These are phyloP conservation scores for Flaveria bidentis DNA, from an alignment of 129 eudicot genomes.

Conservation along the genomic window DNA sequence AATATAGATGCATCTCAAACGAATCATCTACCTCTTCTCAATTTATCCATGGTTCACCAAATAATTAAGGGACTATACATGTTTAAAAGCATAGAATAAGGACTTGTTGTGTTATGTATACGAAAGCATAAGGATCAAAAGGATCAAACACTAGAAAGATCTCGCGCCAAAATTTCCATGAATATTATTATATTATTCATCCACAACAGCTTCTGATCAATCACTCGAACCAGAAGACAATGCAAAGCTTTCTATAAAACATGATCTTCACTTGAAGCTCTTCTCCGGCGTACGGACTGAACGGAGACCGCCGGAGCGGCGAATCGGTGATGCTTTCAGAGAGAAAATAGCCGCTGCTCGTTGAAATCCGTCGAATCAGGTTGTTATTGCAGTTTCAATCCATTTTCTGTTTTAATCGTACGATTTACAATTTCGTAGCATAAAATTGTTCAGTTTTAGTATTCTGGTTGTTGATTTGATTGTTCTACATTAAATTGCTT, in stretches of 20 bases:
- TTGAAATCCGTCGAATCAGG: conserved; percentile 14
- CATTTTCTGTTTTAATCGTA: conserved; percentile 5
- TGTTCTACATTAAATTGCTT: neutral
- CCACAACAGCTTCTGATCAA: neutral
- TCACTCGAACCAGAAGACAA: conserved; percentile 1
- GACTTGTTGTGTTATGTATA: neutral
- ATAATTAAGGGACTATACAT: neutral
- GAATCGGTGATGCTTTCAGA: neutral
- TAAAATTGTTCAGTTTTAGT: neutral
- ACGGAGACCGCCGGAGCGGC: neutral
- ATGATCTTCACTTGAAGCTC: neutral
- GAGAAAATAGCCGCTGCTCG: conserved; percentile 7
- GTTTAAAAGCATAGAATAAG: neutral
- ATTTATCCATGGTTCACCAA: neutral
- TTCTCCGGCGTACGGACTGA: neutral
- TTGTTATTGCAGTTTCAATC: conserved; percentile 13
- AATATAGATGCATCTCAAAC: too few relatives aligned
- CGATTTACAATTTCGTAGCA: neutral
- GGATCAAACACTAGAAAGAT: neutral
- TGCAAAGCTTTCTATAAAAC: conserved; percentile 5
- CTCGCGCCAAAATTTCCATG: conserved; percentile 20
- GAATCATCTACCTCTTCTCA: too few relatives aligned
- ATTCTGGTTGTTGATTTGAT: neutral
- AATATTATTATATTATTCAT: neutral
- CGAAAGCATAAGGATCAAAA: neutral